Evolutionary conservation across 2,329 filamentous ascomycete species (phyloP).

Genomic region (Apiospora phragmitis): DNA sequence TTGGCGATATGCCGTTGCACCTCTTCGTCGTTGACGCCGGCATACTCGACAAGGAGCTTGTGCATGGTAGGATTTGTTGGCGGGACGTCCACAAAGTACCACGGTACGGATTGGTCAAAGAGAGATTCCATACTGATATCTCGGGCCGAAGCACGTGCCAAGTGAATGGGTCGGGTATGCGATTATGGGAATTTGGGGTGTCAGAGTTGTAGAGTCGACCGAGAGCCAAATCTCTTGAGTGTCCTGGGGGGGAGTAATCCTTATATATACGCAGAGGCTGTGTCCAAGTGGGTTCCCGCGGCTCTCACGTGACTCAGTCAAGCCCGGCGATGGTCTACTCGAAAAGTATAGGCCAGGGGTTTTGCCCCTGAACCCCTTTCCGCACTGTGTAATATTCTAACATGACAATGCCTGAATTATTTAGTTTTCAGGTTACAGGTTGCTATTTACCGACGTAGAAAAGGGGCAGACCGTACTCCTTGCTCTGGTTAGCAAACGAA

Average conservation of each 20-base stretch:
- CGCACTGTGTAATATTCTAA: neutral
- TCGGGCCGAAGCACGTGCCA: neutral
- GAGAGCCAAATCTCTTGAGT: too few relatives aligned
- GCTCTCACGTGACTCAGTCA: neutral
- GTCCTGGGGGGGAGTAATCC: neutral
- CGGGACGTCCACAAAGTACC: neutral
- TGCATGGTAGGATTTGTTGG: neutral
- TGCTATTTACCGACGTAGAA: neutral
- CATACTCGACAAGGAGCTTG: neutral
- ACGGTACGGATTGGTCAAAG: neutral
- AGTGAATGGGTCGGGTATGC: too few relatives aligned
- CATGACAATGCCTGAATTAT: too few relatives aligned
- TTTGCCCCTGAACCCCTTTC: fast-evolving
- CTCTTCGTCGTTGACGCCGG: neutral
- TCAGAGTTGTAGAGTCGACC: neutral
- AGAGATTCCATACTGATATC: neutral
- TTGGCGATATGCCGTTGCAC: neutral
- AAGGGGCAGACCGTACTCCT: neutral
- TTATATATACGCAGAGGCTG: neutral
- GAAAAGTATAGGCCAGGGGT: too few relatives aligned
- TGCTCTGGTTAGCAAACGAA: too few relatives aligned
- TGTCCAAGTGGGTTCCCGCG: neutral
- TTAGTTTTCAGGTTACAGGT: too few relatives aligned
- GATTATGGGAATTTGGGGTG: too few relatives aligned
- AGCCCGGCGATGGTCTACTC: too few relatives aligned